Base-by-base conservation (phyloP, 2,329 filamentous ascomycete species). In the Mycosphaerelloides madeirae region DNA sequence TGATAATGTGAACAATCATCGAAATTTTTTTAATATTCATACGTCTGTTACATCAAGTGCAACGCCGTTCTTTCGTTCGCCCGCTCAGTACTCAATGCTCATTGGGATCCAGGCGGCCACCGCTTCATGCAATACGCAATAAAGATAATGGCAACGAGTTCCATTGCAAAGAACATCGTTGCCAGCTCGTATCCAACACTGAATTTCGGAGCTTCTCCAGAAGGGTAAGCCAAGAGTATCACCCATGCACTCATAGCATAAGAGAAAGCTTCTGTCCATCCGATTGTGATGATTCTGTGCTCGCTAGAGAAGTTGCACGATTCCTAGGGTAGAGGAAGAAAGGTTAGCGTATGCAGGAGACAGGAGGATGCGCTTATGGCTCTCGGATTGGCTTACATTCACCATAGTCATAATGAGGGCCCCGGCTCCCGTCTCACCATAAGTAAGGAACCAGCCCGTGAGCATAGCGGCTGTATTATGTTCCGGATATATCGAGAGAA, bases 401-500 rank as follows among this genome's bases (percentile, higher is more conserved):
- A 52, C 45, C 52, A 50, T 52, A n/a, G 69, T 67, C 57, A 72
- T 69, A 16, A 69, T 58, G 7, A 65, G 52, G 1, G 62, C 61
- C 1, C 65, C 64, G 37, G 62, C 64, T 0, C 65, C 66, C 3
- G 61, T 65, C 6, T 65, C 64, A 2, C 58, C 55, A 28, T 63
- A 69, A 0, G 65, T 65, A 6, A 69, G 45, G n/a, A 70, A 56
- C 52, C 65, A 68, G 12, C 63, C 64, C 0, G 55, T 50, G 59
- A 69, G 63, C 46, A 69, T 62, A 13, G 64, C 63, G 1, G 61
- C 52, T 0, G 56, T 54, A 34, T 67, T 64, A 28, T 63, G 43
- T 37, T 63, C 60, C 0, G 64, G 66, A 52, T 62, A 68, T 1
- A 64, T 53, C 9, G 59, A 62, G 2, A 69, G 49, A 22, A 68